Evolutionary conservation across 257 asterid species (phyloP).

Genomic region (Solanum dulcamara): DNA sequence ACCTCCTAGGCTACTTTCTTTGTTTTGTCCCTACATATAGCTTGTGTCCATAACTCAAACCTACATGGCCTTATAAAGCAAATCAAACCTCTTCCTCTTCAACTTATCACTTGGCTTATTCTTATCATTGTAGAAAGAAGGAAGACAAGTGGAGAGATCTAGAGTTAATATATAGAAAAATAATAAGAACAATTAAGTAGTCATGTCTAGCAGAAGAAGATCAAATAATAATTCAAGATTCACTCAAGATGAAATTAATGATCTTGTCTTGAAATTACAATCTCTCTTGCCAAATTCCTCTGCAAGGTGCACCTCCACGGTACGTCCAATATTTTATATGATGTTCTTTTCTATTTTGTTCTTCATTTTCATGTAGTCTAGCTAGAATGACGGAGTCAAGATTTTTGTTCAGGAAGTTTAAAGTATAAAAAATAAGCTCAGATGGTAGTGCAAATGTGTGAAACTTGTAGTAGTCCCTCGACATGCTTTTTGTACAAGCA

Average conservation of each 20-base stretch:
- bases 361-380: background rate
- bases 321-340: background rate
- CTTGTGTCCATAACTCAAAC: background rate
- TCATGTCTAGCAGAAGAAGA: constrained; percentile 41
- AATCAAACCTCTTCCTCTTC: background rate
- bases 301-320: constrained; percentile 36
- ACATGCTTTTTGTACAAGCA: too few species aligned
- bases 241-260: constrained; percentile 42
- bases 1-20: background rate
- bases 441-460: too few species aligned
- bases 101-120: constrained; percentile 8
- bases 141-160: background rate
- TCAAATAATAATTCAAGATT: constrained; percentile 16
- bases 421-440: too few species aligned
- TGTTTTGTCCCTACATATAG: background rate
- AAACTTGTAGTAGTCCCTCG: too few species aligned
- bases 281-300: constrained; percentile 36
- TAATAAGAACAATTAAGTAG: background rate
- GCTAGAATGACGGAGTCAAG: too few species aligned
- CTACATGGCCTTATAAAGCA: background rate
- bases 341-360: background rate
- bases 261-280: constrained; percentile 44
- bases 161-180: background rate
- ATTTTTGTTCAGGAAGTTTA: too few species aligned
- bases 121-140: background rate